Evolutionary conservation across 2,329 filamentous ascomycete genomes (phyloP), one percentile per base, ranked within the genome.

Genomic region (Alternaria angustiovoidea): DNA sequence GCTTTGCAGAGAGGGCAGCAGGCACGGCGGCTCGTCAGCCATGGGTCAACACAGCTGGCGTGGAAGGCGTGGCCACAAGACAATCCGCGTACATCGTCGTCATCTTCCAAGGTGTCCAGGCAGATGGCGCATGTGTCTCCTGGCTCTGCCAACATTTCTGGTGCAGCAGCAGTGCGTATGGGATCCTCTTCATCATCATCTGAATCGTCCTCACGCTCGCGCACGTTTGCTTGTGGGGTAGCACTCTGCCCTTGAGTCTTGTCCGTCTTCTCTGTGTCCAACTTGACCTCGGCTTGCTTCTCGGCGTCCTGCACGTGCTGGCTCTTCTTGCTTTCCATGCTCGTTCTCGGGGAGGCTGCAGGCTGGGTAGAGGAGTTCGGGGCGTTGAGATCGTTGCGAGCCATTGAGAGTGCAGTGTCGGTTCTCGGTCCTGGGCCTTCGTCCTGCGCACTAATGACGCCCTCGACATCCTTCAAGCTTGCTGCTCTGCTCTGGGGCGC

Each of bases 51-150:
- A 75, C 95, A 99, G 39, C 91, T 92, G 51, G 93, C 94, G 77
- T 99, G 95, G 86, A 98, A 99, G 54, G 94, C 94, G 79, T 99
- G 95, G n/a, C 95, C 95, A 74, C 95, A 99, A 4, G 92, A 93
- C 62, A 99, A 82, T 2, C 95, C 95, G 68, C 95, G 92, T 51
- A 99, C 89, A 75, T 99, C 94, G 70, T 98, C 95, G 64, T 97
- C 92, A 64, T 98, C 93, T 77, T 99, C 95, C 18, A 99, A 86
- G 0, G 87, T 90, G 75, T 99, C 95, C 66, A 99, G 90, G 78
- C 95, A 99, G 71, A 99, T 98, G 51, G 95, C 95, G 79, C 95
- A 99, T 2, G 93, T 91, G 75, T 99, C 95, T 43, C 94, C 95
- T 0, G 93, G 91, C 53, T 90, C 90, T 26, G 88, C 88, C 59